Evolutionary conservation across 768 basidiomycete genomes (phyloP), one percentile per base, ranked within the genome.

Genomic region (Pisolithus albus): DNA sequence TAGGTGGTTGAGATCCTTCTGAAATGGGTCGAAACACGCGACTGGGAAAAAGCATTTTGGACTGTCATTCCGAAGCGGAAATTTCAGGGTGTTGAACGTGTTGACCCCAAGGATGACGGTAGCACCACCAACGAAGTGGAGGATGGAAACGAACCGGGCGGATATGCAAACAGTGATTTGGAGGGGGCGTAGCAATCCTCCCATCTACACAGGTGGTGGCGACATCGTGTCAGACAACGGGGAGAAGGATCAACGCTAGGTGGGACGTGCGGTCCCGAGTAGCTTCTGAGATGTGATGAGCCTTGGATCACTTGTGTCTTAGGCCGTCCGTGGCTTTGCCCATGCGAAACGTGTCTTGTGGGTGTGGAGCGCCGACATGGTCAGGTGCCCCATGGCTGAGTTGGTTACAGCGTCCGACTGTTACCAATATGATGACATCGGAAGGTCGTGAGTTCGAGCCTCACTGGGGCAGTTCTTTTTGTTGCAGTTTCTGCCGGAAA

Each of bases 21-120:
- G 18, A 82, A 84, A 58, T 98, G 92, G 88, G 79, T 86, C n/a
- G 88, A 91, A 62, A 82, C 78, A 13, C 77, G 80, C 55, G 77
- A 86, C 59, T 99, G 96, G 96, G 82, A 88, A 62, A 68, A 81
- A 51, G 90, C 96, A 0, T 78, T 99, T 48, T 81, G 88, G 62
- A 75, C 80, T n/a, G 89, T 95, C 47, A 88, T 99, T 49, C 96
- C 96, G 0, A 86, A 84, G 61, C 78, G 96, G 49, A 99, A 99
- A 68, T 92, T 95, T 59, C 76, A 82, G 42, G 63, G 70, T 43
- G 52, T 37, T 3, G 56, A 46, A 7, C 46, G 46, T 47, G 46
- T 47, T 10, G 36, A 18, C n/a, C 8, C n/a, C 8, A 53, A 52
- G 19, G 67, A 60, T 11, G 60, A 50, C 19, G 30, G 10, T 7